Evolutionary conservation across 345 rosid species (phyloP), one percentile per base, ranked within the genome.

Genomic region (Syzygium grande): DNA sequence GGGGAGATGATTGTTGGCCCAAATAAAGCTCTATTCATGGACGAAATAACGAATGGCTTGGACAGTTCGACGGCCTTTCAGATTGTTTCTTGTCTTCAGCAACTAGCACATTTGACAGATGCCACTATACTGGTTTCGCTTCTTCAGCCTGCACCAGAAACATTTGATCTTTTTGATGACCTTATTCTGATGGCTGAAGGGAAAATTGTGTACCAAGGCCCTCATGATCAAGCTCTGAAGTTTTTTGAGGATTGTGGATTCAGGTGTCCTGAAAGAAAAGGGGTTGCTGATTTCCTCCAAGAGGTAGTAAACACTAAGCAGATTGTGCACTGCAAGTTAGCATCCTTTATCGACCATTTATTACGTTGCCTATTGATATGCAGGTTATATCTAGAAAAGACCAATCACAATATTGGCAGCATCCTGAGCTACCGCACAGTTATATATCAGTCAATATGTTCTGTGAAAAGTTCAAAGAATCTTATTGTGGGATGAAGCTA

Each of bases 1-100:
- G 98, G 93, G 52, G 98, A 95, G 91, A 94, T 95, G 94, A 90
- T 93, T 63, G 95, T 95, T 14, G 96, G 96, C 21, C 95, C 98
- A 21, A 90, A 89, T 34, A 94, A 91, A 90, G 92, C 96, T 51
- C 41, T 95, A 15, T 93, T 95, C 86, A 94, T 95, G 98, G 98
- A 94, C 85, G 96, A 94, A 89, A 94, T 95, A 87, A 91, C 95
- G 13, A 94, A 92, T 21, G 98, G 96, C 17, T 89, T 94, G 55
- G 98, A 95, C 87, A 95, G 95, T 86, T 95, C 96, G 5, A 94
- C 96, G 25, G 90, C 96, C 21, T 93, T 86, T 89, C 98, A 94
- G 92, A 90, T 95, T 58, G 91, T 92, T 78, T 85, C 93, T 22
- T 94, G 94, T 86, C 90, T 95, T 80, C 93, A 92, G 92, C 95